A percentile compares a stretch with the other conserved stretches of the same genome.
These are phyloP conservation scores for Xylaria hypoxylon DNA, from an alignment of 2,329 filamentous ascomycete species.

Conservation along the genomic window DNA sequence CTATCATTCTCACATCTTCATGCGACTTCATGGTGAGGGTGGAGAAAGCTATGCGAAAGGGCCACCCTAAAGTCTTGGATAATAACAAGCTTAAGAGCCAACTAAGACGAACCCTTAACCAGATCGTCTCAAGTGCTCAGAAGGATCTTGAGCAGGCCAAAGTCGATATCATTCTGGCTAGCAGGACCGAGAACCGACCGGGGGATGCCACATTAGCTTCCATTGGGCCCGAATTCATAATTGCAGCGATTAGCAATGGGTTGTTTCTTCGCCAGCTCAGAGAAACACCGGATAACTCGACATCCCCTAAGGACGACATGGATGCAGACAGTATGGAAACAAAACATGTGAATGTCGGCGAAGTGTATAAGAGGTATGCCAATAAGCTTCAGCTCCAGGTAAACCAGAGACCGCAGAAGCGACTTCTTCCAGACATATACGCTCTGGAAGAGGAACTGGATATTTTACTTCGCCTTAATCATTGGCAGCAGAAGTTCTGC, in stretches of 20 bases:
- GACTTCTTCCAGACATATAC: slow-evolving; percentile 31
- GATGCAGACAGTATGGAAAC: too few species aligned
- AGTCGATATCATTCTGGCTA: slow-evolving; percentile 29
- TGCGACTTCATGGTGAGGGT: slow-evolving; percentile 9
- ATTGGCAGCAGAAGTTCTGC: slow-evolving; percentile 36
- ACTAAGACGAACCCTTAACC: not conserved
- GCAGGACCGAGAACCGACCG: slow-evolving; percentile 23
- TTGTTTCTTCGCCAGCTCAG: slow-evolving; percentile 28
- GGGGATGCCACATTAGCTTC: slow-evolving; percentile 21
- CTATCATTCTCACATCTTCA: slow-evolving; percentile 14
- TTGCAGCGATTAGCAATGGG: slow-evolving; percentile 27
- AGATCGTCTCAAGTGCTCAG: slow-evolving; percentile 4
- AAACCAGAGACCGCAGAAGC: slow-evolving; percentile 31
- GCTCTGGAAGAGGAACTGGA: slow-evolving; percentile 33
- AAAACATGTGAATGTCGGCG: slow-evolving; percentile 7
- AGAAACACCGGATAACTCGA: not conserved
- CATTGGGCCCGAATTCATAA: slow-evolving; percentile 34
- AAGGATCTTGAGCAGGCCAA: slow-evolving; percentile 28
- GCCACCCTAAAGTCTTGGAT: not conserved
- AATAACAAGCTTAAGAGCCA: not conserved
- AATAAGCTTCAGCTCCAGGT: slow-evolving; percentile 31
- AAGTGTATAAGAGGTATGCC: slow-evolving; percentile 27
- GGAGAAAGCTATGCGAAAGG: slow-evolving; percentile 8
- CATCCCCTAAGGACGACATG: not conserved
- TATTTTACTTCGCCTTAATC: slow-evolving; percentile 28